Conservation (phyloP, 2,329 filamentous ascomycete species). For the Microcyclospora pomicola region DNA sequence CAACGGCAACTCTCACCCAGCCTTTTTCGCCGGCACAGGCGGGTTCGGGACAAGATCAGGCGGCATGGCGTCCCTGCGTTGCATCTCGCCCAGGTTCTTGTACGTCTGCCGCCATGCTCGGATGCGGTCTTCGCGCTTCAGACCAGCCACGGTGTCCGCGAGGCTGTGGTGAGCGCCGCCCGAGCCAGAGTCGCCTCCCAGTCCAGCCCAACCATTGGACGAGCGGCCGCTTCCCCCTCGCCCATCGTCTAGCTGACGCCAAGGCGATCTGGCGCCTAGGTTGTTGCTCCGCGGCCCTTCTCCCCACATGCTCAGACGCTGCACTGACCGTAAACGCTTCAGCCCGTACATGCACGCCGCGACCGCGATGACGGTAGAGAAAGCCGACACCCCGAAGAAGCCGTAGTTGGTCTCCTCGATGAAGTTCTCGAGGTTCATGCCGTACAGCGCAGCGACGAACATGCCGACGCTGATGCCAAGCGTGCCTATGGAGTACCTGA, state of each 20-base stretch:
- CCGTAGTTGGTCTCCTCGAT: constrained; percentile 87
- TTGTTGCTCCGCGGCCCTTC: constrained; percentile 25
- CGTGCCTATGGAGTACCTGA: constrained; percentile 92
- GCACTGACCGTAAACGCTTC: constrained; percentile 67
- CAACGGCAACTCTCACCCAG: too few relatives aligned
- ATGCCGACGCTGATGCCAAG: constrained; percentile 90
- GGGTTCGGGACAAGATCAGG: too few relatives aligned
- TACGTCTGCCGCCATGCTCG: constrained; percentile 14
- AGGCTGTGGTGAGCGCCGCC: constrained; percentile 8
- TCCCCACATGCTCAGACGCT: constrained; percentile 77
- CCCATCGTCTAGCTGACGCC: constrained; percentile 10
- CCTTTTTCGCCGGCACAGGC: too few relatives aligned
- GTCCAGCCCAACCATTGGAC: constrained; percentile 13
- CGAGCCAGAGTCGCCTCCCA: constrained; percentile 9
- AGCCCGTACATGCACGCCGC: constrained; percentile 75
- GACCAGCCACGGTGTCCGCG: constrained; percentile 15
- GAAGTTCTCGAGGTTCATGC: constrained; percentile 98
- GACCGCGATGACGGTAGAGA: constrained; percentile 58
- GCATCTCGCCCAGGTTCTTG: constrained; percentile 1
- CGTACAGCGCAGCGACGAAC: constrained; percentile 95
- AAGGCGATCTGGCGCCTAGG: constrained; percentile 1
- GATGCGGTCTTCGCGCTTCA: constrained; percentile 15
- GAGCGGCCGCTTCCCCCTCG: constrained; percentile 13
- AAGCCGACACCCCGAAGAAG: constrained; percentile 60
- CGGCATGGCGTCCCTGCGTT: too few relatives aligned